These are phyloP conservation scores for Talaromyces trachyspermus DNA, from an alignment of 495 filamentous ascomycete species.

Conservation along the genomic window DNA sequence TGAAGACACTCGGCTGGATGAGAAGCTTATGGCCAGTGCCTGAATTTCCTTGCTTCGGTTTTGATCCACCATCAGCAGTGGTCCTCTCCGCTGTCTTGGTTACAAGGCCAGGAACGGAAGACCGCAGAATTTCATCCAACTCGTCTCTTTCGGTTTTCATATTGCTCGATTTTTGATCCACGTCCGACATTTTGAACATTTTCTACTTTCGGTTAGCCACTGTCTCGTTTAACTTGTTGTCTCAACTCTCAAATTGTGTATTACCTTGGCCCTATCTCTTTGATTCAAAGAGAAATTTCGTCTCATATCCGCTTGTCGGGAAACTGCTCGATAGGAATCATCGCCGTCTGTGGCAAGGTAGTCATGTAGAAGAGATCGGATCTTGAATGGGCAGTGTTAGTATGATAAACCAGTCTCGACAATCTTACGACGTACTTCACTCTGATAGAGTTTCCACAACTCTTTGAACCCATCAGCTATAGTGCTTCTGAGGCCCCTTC, in stretches of 20 bases:
- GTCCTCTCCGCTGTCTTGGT: constrained; percentile 56
- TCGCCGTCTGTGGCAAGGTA: constrained; percentile 93
- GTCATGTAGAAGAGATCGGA: constrained; percentile 88
- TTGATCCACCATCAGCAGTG: constrained; percentile 26
- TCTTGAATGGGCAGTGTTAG: constrained; percentile 27
- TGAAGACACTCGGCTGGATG: constrained; percentile 93
- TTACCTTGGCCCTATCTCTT: constrained; percentile 61
- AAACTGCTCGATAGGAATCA: constrained; percentile 39
- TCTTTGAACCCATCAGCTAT: constrained; percentile 80
- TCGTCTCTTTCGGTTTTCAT: constrained; percentile 79
- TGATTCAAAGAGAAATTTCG: constrained; percentile 53
- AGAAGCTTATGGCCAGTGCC: constrained; percentile 77
- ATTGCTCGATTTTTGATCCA: constrained; percentile 67
- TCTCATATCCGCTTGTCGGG: constrained; percentile 37
- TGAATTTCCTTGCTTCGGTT: constrained; percentile 38
- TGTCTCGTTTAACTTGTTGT: background rate
- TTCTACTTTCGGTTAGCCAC: constrained; percentile 38
- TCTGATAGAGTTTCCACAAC: constrained; percentile 86
- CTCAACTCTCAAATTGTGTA: background rate
- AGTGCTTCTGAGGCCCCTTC: constrained; percentile 55
- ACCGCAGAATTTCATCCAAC: constrained; percentile 78
- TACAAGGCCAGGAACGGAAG: constrained; percentile 88
- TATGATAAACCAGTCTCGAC: background rate
- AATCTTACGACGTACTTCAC: constrained; percentile 49
- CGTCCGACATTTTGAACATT: constrained; percentile 84